A percentile compares a stretch with the other conserved stretches of the same genome.
phyloP scores from a whole-genome alignment of 345 rosid species.

The Aethionema arabicum region DNA sequence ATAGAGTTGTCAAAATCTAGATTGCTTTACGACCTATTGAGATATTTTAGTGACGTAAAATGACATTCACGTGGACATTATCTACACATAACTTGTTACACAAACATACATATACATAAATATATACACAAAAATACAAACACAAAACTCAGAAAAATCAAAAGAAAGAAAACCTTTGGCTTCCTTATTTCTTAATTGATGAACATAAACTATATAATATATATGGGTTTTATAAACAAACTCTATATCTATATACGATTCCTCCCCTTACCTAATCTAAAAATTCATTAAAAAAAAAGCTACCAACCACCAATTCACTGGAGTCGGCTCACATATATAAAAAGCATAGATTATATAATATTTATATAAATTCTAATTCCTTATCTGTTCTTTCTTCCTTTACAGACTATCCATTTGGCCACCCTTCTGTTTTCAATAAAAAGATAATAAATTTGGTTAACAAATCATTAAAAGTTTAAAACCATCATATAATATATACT shows the following conservation, averaged over 20 bases:
- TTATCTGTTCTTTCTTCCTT: conserved; percentile 21
- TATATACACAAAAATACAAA: conserved; percentile 10
- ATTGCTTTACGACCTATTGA: conserved; percentile 14
- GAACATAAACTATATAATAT: conserved; percentile 1
- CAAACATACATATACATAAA: not conserved
- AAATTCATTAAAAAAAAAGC: conserved; percentile 1
- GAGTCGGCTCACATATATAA: conserved; percentile 31
- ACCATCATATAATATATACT: too few species aligned
- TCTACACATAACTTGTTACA: too few species aligned
- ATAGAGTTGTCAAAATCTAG: too few species aligned
- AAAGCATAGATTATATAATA: conserved; percentile 21
- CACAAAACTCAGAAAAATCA: not conserved
- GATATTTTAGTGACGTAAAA: conserved; percentile 10
- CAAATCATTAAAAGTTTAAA: too few species aligned
- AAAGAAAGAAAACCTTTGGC: conserved; percentile 24
- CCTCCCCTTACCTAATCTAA: conserved; percentile 17
- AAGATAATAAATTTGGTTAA: conserved; percentile 27
- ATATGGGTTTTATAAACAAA: not conserved
- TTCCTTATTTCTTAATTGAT: conserved; percentile 26
- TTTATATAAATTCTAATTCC: not conserved
- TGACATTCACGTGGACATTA: conserved; percentile 12
- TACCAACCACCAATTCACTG: conserved; percentile 26
- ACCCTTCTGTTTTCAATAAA: conserved; percentile 25
- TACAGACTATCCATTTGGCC: conserved; percentile 35
- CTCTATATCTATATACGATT: not conserved